Base-by-base conservation (phyloP, 495 filamentous ascomycete genomes). In the Aspergillus steynii region DNA sequence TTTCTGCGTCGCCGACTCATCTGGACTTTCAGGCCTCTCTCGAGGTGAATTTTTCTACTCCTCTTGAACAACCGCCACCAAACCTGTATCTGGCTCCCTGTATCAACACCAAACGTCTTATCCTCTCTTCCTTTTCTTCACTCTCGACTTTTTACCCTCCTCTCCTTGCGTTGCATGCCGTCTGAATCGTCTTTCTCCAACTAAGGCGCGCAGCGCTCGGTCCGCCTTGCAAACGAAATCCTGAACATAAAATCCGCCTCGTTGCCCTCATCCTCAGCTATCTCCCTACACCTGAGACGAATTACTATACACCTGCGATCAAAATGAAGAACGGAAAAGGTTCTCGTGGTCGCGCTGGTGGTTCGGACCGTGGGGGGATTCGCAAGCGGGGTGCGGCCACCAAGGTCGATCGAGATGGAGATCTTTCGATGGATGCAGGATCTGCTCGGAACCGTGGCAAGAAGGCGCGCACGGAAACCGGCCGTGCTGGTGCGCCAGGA, bases 391-490 rank as follows among this genome's bases (percentile, higher is more conserved):
- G 76, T 54, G 75, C 59, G 42, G 48, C 63, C 60, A 71, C 62
- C 61, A 72, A 74, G 53, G 79, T 84, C 58, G 92, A 96, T 69
- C 84, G 84, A 65, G 92, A 96, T 81, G 92, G 92, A 14, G 92
- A 96, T 74, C 78, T 95, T 46, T 82, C 86, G 34, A 96, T 95
- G 92, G 90, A 86, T 71, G 77, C 72, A 51, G 72, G 76, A 26
- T 69, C 69, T 32, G 68, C 69, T 25, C 68, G 70, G 29, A 64
- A 59, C 45, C 78, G 81, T 61, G 77, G 67, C 52, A 73, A 74
- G 45, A 71, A 73, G 50, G 66, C 62, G 46, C 72, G 76, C 32
- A 75, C 77, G 32, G 74, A 78, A 29, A 69, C 71, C 48, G 74
- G 71, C 27, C 71, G 77, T 53, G 47, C 58, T 53, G 64, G 68